These are phyloP conservation scores for Diaporthe sp. DNA, from an alignment of 2,329 filamentous ascomycete genomes.

Conservation along the genomic window DNA sequence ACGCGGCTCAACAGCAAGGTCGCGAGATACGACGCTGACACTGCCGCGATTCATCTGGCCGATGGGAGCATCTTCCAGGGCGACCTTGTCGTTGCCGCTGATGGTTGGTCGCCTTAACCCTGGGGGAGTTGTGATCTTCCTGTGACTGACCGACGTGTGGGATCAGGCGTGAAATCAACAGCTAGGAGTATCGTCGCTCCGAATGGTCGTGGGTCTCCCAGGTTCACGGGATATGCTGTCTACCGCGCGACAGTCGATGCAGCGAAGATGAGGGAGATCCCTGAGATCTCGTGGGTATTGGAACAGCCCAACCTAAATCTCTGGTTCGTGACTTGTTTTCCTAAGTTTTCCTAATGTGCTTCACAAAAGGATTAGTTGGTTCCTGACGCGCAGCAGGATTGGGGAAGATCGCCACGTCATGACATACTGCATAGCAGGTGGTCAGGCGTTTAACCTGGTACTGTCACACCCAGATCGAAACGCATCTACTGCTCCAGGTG, in stretches of 20 bases:
- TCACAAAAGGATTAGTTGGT: too few species aligned
- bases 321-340: conserved; percentile 43
- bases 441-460: conserved; percentile 57
- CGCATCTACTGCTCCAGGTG: conserved; percentile 45
- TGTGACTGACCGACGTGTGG: neutral
- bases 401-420: conserved; percentile 55
- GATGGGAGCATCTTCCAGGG: conserved; percentile 40
- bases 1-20: conserved; percentile 39
- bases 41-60: conserved; percentile 37
- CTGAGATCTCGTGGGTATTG: conserved; percentile 51
- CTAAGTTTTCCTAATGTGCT: too few species aligned
- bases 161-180: conserved; percentile 45
- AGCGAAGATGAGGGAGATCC: conserved; percentile 47
- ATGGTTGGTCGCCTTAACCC: conserved; percentile 40
- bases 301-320: conserved; percentile 51
- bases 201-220: conserved; percentile 33
- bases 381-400: conserved; percentile 44
- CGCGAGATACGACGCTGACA: conserved; percentile 37
- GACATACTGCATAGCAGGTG: conserved; percentile 54
- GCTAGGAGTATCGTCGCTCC: conserved; percentile 38
- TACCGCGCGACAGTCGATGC: conserved; percentile 54
- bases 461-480: conserved; percentile 52
- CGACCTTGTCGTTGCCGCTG: conserved; percentile 50
- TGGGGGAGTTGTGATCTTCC: neutral
- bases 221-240: conserved; percentile 50